phyloP scores from a whole-genome alignment of 495 filamentous ascomycete genomes.

The Xylaria palmicola region DNA sequence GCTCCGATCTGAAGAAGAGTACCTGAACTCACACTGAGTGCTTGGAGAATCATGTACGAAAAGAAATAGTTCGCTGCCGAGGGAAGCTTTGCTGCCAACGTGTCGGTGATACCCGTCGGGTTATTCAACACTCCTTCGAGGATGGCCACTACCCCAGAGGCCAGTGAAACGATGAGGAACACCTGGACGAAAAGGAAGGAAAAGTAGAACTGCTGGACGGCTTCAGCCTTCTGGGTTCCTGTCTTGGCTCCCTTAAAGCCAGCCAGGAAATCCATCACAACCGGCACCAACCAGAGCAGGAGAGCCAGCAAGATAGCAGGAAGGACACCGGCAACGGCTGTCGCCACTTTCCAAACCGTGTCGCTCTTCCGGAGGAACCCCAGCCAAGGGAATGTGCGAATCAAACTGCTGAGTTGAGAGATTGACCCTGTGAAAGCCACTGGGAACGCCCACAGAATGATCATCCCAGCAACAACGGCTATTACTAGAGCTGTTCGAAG shows the following conservation, averaged over 20 bases:
- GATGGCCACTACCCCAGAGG: slow-evolving; percentile 71
- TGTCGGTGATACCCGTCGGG: slow-evolving; percentile 54
- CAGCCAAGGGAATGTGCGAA: slow-evolving; percentile 64
- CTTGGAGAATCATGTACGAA: slow-evolving; percentile 95
- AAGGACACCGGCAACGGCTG: slow-evolving; percentile 81
- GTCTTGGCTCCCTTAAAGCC: slow-evolving; percentile 78
- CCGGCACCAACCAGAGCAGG: slow-evolving; percentile 76
- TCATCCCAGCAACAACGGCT: slow-evolving; percentile 67
- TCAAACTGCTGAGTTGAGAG: slow-evolving; percentile 70
- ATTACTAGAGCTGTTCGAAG: slow-evolving; percentile 67
- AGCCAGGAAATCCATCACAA: slow-evolving; percentile 69
- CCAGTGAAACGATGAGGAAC: slow-evolving; percentile 88
- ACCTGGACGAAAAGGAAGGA: slow-evolving; percentile 92
- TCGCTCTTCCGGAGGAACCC: slow-evolving; percentile 61
- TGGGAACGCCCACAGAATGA: slow-evolving; percentile 88
- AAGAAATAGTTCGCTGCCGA: slow-evolving; percentile 96
- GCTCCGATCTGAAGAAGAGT: slow-evolving; percentile 82
- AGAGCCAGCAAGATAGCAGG: slow-evolving; percentile 77
- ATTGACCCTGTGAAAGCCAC: slow-evolving; percentile 84
- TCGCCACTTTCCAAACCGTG: slow-evolving; percentile 59
- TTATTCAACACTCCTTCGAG: slow-evolving; percentile 63
- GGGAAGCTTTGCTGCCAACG: slow-evolving; percentile 82
- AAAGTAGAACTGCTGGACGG: slow-evolving; percentile 91
- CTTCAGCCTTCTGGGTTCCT: slow-evolving; percentile 74
- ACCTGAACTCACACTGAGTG: slow-evolving; percentile 84